Conservation (phyloP, 257 asterid species). For the Scutellaria minor region DNA sequence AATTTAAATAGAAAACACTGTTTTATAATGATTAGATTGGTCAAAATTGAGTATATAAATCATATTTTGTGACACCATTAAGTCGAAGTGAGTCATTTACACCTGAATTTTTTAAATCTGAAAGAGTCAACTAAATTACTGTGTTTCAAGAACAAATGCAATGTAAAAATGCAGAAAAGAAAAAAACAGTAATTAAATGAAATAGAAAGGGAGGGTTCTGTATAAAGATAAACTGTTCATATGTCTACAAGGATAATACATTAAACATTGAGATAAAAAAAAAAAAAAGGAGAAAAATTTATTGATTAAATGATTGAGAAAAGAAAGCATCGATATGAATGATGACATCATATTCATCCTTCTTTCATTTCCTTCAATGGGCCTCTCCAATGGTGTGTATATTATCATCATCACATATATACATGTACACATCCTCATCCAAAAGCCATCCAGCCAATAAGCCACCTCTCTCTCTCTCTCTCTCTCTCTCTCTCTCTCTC, state of each 20-base stretch:
- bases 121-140: no score
- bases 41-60: neutral
- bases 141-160: neutral
- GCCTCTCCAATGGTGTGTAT: conserved; percentile 57
- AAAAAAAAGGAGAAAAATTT: neutral
- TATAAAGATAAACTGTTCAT: conserved; percentile 28
- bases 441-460: conserved; percentile 45
- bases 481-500: conserved; percentile 24
- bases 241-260: conserved; percentile 34
- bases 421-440: conserved; percentile 56
- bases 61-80: neutral
- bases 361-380: conserved; percentile 44
- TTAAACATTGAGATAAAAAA: neutral
- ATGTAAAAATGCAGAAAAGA: neutral
- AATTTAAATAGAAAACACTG: no score
- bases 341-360: conserved; percentile 56
- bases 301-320: conserved; percentile 46
- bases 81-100: no score
- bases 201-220: conserved; percentile 13
- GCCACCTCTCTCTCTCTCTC: conserved; percentile 26
- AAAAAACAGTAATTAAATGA: neutral
- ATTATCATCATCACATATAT: conserved; percentile 47
- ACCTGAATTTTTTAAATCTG: no score
- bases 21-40: no score
- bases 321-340: conserved; percentile 48